These are phyloP conservation scores for Camellia japonica DNA, from an alignment of 148 eudicot genomes.

Conservation along the genomic window DNA sequence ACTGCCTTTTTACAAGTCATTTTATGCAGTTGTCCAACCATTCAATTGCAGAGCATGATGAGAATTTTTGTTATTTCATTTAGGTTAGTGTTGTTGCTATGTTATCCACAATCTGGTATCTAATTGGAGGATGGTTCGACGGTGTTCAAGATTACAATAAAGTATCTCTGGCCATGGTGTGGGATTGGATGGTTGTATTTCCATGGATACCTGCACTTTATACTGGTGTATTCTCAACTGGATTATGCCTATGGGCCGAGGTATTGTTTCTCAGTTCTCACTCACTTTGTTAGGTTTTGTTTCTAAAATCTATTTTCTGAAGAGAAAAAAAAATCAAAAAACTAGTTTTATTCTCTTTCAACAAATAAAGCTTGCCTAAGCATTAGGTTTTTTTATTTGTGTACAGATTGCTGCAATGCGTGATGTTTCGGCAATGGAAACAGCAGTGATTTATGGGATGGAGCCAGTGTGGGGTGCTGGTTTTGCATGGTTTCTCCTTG, in stretches of 20 bases:
- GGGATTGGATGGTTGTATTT: conserved; percentile 34
- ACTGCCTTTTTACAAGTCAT: not conserved
- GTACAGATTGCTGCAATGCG: conserved; percentile 57
- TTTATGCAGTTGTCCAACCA: not conserved
- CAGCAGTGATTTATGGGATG: conserved; percentile 54
- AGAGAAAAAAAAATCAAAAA: too few species aligned
- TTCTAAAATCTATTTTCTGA: too few species aligned
- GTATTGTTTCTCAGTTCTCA: conserved; percentile 21
- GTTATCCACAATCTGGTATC: conserved; percentile 43
- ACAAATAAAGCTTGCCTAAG: not conserved
- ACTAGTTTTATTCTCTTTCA: too few species aligned
- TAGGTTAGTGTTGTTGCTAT: conserved; percentile 53
- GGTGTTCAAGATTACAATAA: conserved; percentile 18
- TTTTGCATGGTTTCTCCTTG: conserved; percentile 67
- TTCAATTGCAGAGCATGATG: not conserved
- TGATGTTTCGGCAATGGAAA: conserved; percentile 57
- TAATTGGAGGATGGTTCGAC: conserved; percentile 29
- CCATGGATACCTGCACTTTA: conserved; percentile 72
- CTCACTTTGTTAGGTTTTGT: not conserved
- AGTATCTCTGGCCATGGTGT: conserved; percentile 24
- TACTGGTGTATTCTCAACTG: conserved; percentile 52
- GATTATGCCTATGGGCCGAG: conserved; percentile 63
- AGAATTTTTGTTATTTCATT: conserved; percentile 9
- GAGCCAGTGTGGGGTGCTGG: conserved; percentile 72
- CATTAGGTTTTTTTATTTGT: not conserved